Evolutionary conservation across 2,329 filamentous ascomycete genomes (phyloP), one percentile per base, ranked within the genome.

Genomic region (Chaetomium sp.): DNA sequence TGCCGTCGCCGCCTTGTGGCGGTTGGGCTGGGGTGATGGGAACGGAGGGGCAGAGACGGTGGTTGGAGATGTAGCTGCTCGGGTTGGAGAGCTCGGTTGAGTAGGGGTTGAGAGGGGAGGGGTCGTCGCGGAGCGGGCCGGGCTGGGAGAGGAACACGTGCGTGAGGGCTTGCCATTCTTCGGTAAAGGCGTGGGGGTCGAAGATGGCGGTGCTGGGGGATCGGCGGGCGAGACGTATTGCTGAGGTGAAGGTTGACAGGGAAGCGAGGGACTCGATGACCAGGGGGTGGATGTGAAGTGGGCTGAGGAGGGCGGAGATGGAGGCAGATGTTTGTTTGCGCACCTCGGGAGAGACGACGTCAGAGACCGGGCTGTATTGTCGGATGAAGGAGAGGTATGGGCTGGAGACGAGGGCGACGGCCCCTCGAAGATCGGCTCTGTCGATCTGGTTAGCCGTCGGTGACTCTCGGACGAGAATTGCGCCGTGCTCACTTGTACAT

Each of bases 361-460:
- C 69, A 2, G 70, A 72, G 19, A 71, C 61, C 50, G 71, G 69
- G 51, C 62, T 51, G 68, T 69, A 72, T 16, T 62, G 57, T 23
- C 74, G 72, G 0, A 65, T 63, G 57, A 75, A 76, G 2, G 74
- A 70, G 38, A 78, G 71, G 61, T 74, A 76, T 0, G 77, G 76
- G 16, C 60, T 67, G 2, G 72, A 68, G 6, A 70, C 74, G 3
- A 77, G 70, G 7, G 73, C 68, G 21, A 72, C 70, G 31, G 77
- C 75, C 9, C 76, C 77, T 68, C 74, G 74, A 50, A 78, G 71
- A 57, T 78, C 76, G 58, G 75, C 75, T 64, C 76, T 78, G 60
- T 45, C 54, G 56, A 59, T 54, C 57, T 45, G 29, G 62, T 66
- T 53, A 35, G 50, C 25, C 10, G 33, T 25, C 6, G 47, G 9